Evolutionary conservation across 345 rosid species (phyloP).

Genomic region (Anastatica hierochuntica): DNA sequence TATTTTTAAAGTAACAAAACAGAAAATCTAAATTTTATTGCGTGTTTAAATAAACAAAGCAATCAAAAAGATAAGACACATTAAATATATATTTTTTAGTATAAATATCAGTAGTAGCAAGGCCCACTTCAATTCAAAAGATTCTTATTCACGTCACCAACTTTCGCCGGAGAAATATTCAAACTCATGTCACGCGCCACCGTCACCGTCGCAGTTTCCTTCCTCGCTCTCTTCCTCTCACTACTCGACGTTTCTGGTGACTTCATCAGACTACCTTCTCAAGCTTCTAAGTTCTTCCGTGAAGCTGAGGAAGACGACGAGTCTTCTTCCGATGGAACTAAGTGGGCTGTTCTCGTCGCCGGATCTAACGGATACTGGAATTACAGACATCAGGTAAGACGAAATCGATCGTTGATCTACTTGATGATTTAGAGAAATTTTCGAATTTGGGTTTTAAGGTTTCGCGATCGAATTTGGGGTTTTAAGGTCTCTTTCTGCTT

Average conservation of each 20-base stretch:
- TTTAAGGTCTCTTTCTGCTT: no score
- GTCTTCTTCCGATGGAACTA: conserved; percentile 34
- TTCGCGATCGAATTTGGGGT: no score
- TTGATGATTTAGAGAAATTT: no score
- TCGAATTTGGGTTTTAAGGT: no score
- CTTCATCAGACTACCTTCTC: conserved; percentile 51
- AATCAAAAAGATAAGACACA: not conserved
- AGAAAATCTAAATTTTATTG: not conserved
- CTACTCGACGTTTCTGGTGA: conserved; percentile 27
- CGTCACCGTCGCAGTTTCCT: conserved; percentile 7
- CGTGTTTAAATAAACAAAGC: conserved; percentile 9
- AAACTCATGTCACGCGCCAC: conserved; percentile 23
- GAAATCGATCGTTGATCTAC: no score
- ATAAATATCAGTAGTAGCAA: conserved; percentile 1
- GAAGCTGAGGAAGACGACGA: conserved; percentile 22
- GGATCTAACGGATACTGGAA: conserved; percentile 96
- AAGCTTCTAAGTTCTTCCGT: conserved; percentile 47
- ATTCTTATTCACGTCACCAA: conserved; percentile 15
- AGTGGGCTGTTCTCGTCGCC: conserved; percentile 95
- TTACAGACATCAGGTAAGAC: conserved; percentile 85
- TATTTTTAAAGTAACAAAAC: not conserved
- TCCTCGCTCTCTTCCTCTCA: conserved; percentile 21
- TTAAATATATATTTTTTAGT: conserved; percentile 3
- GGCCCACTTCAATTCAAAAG: not conserved
- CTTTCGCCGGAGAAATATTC: not conserved